Base-by-base conservation (phyloP, 2,329 filamentous ascomycete species). In the Cercospora janseana region DNA sequence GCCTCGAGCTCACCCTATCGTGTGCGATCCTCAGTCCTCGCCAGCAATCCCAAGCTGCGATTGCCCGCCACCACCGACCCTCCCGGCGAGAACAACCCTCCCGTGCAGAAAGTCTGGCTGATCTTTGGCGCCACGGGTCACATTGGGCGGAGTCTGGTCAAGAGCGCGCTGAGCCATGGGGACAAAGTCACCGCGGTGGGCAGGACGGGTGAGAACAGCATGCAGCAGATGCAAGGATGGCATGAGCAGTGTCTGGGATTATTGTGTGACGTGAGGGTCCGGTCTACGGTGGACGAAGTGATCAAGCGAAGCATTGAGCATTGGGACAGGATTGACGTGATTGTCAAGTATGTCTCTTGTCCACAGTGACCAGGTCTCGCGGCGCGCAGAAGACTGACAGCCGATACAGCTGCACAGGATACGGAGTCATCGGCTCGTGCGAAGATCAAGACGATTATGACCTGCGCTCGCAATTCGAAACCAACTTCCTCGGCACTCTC, bases 61-160 rank as follows among this genome's bases (percentile, higher is more conserved):
- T 80, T 97, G 3, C 92, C 92, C 1, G 75, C 85, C 26, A 94
- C 88, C 59, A 95, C 90, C 67, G 88, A 95, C 61, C 92, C 92
- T 20, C 90, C 91, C 0, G 80, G 82, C 13, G 79, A 83, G 8
- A 78, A 79, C 38, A 84, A 85, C 50, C 83, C 86, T 8, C 76
- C 81, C 2, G 86, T 84, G 66, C 86, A 86, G 67, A 80, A 90
- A 56, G 85, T 92, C 72, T 97, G 92, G 92, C 82, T 97, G 66
- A 88, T 97, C 47, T 98, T 96, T 70, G 93, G 93, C 41, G 91
- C 89, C 41, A 96, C 91, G n/a, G 93, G 93, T 49, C 93, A 98
- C 64, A 95, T 97, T 78, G 93, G 93, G 52, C 85, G 89, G 45
- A 94, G 88, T 6, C 81, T 97, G 15, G 88, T 92, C 52, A 92